These are phyloP conservation scores for Trichoderma sp. DNA, from an alignment of 2,329 filamentous ascomycete genomes.

Conservation along the genomic window DNA sequence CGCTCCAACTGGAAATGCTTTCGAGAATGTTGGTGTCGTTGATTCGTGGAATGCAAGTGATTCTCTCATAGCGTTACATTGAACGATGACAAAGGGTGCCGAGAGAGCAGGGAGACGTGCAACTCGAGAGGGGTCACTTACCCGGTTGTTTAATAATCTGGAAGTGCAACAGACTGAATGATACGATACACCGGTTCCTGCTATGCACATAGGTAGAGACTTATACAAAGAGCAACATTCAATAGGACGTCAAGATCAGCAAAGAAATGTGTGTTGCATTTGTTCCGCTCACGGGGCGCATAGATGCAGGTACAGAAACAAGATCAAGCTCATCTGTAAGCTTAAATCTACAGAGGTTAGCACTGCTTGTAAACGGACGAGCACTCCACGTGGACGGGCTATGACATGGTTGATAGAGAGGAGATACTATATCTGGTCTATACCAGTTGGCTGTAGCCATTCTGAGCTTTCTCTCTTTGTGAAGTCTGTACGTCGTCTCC, in stretches of 20 bases:
- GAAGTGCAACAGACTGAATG: not conserved
- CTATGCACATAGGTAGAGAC: not conserved
- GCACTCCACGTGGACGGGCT: too few relatives aligned
- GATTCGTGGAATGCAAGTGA: not conserved
- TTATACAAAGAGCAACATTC: not conserved
- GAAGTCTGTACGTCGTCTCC: too few relatives aligned
- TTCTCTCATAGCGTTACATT: not conserved
- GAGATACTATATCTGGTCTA: too few relatives aligned
- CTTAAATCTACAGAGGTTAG: not conserved
- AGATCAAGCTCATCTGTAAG: constrained; percentile 4
- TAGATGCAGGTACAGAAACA: constrained; percentile 7
- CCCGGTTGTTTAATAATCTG: constrained; percentile 7
- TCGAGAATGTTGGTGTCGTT: not conserved
- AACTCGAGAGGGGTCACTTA: not conserved
- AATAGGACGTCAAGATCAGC: not conserved
- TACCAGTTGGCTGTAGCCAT: too few relatives aligned
- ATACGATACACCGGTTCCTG: not conserved
- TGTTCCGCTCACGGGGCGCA: not conserved
- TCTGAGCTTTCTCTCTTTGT: too few relatives aligned
- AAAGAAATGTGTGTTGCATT: constrained; percentile 3
- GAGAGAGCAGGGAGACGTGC: not conserved
- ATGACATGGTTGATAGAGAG: too few relatives aligned
- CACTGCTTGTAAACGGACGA: too few relatives aligned
- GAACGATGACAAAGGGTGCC: not conserved
- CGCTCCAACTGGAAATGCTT: constrained; percentile 12